Evolutionary conservation across 2,329 filamentous ascomycete species (phyloP), one percentile per base, ranked within the genome.

Genomic region (Aspergillus tubingensis): DNA sequence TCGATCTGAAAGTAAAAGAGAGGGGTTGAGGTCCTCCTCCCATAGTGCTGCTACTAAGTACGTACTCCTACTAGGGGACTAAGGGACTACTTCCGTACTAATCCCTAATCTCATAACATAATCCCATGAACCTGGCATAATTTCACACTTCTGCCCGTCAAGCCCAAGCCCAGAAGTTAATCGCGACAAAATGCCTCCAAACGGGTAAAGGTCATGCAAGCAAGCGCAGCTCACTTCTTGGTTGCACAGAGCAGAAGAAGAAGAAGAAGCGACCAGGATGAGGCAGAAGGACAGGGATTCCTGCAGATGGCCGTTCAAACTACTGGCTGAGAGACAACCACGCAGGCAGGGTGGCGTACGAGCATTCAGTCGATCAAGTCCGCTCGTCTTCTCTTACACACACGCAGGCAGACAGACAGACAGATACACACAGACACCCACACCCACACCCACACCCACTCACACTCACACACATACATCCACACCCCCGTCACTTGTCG

Each of bases 291-390:
- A 57, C 67, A 67, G 64, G 67, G 67, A 67, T 68, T 55, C 55
- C 27, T 63, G 61, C 65, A 62, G 63, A 55, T 49, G 49, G 61
- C 61, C 66, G 62, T 61, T 59, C 57, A 53, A 64, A 63, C 59
- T 59, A 66, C 47, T 68, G 67, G 67, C 43, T 41, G 47, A 68
- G 61, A 68, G 56, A 19, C 57, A 57, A 66, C 67, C 67, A 68
- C 67, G 65, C 65, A 68, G 59, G 57, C 54, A 57, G 53, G 59
- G 65, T 66, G 64, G 67, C 65, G 61, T 60, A 61, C 43, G 61
- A 56, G 59, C 54, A 61, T 59, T 11, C 52, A 63, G 58, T 64
- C 58, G 60, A 65, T 64, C 64, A 60, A 60, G 59, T 50, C 49
- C 27, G 49, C 51, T 57, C 36, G 50, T 56, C 39, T 41, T 32